Evolutionary conservation across 2,329 filamentous ascomycete species (phyloP).

Genomic region (Cordyceps cateniannulata): DNA sequence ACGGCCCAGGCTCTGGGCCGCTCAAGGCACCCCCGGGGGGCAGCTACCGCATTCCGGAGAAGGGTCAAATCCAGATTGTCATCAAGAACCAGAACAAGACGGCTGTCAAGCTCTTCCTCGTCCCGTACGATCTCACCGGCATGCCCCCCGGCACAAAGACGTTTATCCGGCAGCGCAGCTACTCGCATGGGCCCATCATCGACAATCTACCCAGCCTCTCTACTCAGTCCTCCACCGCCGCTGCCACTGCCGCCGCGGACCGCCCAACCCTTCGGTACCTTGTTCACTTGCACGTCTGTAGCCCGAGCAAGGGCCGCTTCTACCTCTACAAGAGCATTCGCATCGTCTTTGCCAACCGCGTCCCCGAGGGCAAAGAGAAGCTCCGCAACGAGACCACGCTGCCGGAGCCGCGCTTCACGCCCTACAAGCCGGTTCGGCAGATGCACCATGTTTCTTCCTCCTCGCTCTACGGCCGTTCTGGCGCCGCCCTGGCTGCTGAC

Average conservation of each 20-base stretch:
- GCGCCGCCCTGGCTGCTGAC: constrained; percentile 48
- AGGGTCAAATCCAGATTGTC: constrained; percentile 91
- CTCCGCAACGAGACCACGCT: constrained; percentile 83
- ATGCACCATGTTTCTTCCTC: constrained; percentile 34
- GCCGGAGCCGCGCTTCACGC: constrained; percentile 78
- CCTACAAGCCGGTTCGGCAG: constrained; percentile 65
- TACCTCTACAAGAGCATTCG: constrained; percentile 89
- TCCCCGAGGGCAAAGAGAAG: constrained; percentile 91
- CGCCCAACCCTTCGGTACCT: constrained; percentile 79
- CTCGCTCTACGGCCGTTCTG: constrained; percentile 27
- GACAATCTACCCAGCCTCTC: constrained; percentile 48
- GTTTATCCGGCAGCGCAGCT: constrained; percentile 89
- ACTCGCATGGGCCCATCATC: constrained; percentile 79
- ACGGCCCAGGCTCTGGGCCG: constrained; percentile 26
- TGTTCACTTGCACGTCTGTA: constrained; percentile 89
- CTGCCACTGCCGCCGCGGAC: constrained; percentile 30
- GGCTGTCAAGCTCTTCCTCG: constrained; percentile 88
- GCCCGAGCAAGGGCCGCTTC: constrained; percentile 72
- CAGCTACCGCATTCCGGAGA: constrained; percentile 87
- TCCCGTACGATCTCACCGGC: constrained; percentile 85
- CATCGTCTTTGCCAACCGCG: constrained; percentile 93
- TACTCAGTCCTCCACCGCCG: constrained; percentile 15
- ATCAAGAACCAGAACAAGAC: constrained; percentile 99
- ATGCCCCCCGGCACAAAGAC: constrained; percentile 96
- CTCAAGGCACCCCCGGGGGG: constrained; percentile 67